Evolutionary conservation across 2,329 filamentous ascomycete species (phyloP).

Genomic region (Helotiales sp.): DNA sequence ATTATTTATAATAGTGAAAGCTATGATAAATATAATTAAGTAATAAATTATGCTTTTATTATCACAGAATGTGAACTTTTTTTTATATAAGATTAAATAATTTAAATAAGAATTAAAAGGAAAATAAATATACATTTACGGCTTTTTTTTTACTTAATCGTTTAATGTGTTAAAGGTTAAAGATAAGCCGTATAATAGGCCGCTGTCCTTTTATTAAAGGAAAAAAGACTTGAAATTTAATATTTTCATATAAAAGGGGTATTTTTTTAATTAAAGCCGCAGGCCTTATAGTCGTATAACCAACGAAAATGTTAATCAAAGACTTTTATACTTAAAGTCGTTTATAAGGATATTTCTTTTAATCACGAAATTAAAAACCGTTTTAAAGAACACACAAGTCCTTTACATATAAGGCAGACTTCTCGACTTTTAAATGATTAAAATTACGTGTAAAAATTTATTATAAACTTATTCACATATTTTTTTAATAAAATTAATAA

Average conservation of each 20-base stretch:
- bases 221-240: constrained; percentile 39
- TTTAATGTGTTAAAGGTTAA: constrained; percentile 40
- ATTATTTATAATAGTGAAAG: constrained; percentile 37
- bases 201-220: constrained; percentile 25
- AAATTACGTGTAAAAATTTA: constrained; percentile 21
- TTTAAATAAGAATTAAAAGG: background rate
- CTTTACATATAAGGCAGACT: background rate
- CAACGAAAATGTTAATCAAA: constrained; percentile 32
- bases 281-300: constrained; percentile 36
- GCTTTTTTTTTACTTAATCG: constrained; percentile 34
- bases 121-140: constrained; percentile 23
- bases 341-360: constrained; percentile 27
- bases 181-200: constrained; percentile 32
- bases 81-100: constrained; percentile 26
- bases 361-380: background rate
- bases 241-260: constrained; percentile 35
- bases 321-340: constrained; percentile 35
- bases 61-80: constrained; percentile 38
- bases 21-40: constrained; percentile 33
- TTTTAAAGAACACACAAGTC: constrained; percentile 9
- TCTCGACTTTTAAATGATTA: background rate
- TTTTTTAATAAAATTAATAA: constrained; percentile 3
- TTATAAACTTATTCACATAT: constrained; percentile 15
- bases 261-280: constrained; percentile 34
- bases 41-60: constrained; percentile 32